Base-by-base conservation (phyloP, 371 early-diverging fungal genomes). In the Mucor lusitanicus region DNA sequence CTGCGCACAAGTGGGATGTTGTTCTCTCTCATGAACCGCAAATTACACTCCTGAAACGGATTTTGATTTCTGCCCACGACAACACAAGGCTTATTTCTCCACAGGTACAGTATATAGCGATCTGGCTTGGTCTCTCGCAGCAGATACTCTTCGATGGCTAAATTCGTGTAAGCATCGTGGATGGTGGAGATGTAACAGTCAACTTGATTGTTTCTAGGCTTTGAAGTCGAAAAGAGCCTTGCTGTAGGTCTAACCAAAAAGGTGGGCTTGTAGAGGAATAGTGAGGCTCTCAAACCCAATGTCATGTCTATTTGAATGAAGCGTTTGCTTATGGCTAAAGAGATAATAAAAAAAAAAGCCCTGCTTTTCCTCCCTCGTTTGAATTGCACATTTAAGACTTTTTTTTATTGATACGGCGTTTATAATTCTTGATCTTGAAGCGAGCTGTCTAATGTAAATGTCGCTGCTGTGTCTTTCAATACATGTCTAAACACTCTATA, bases 51-150 rank as follows among this genome's bases (percentile, higher is more conserved):
- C 62, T 90, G 89, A 89, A 94, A 98, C 6, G 97, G 97, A 67
- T 98, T 98, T 89, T 97, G 98, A 71, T 98, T 98, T 59, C 96
- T 82, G 4, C 99, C 99, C 67, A 99, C 87, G 17, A 99, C 94
- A 0, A 98, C 95, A 61, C 95, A 92, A 11, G 90, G 85, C 23
- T 76, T 74, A 76, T 98, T 99, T 62, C 95, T 91, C 87, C 93
- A 99, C 46, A 98, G 82, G 65, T 90, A 93, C 25, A 97, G 80
- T 50, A 94, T 83, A 59, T 90, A 82, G 39, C 79, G 78, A 27
- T 85, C 73, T 5, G 91, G 87, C 76, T 88, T 88, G 17, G 89
- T 87, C 63, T 85, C 79, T 21, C 90, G 82, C 63, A 94, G 79
- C 28, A 94, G 62, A 91, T 94, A 94, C 79, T 97, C 97, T 78